phyloP scores from a whole-genome alignment of 495 filamentous ascomycete genomes.

The Aspergillus panamensis region DNA sequence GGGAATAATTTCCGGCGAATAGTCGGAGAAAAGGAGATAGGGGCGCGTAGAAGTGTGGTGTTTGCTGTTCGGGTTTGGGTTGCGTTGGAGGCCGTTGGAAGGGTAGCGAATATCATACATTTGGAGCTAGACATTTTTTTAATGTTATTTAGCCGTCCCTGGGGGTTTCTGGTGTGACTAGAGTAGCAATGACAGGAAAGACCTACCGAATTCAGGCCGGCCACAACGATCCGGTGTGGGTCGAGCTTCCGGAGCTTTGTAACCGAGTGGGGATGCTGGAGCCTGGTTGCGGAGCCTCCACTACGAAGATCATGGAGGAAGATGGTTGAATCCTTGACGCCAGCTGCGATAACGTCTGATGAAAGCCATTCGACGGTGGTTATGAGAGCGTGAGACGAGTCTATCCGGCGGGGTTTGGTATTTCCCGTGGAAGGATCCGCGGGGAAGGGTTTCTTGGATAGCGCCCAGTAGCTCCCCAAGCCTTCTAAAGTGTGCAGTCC shows the following conservation, averaged over 20 bases:
- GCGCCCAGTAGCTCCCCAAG: slow-evolving; percentile 28
- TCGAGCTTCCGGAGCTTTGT: slow-evolving; percentile 39
- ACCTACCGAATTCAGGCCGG: slow-evolving; percentile 37
- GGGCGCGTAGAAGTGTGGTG: slow-evolving; percentile 33
- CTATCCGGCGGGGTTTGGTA: slow-evolving; percentile 20
- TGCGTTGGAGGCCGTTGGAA: slow-evolving; percentile 28
- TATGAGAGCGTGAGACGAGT: slow-evolving; percentile 34
- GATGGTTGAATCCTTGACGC: slow-evolving; percentile 35
- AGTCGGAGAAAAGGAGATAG: slow-evolving; percentile 37
- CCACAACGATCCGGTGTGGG: slow-evolving; percentile 35
- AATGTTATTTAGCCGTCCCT: too few relatives aligned
- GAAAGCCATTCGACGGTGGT: slow-evolving; percentile 43
- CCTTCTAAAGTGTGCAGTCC: slow-evolving; percentile 39
- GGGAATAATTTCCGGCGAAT: slow-evolving; percentile 24
- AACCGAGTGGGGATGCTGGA: slow-evolving; percentile 37
- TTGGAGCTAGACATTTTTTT: slow-evolving; percentile 28
- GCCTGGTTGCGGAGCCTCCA: slow-evolving; percentile 29
- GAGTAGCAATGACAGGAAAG: neutral
- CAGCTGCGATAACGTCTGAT: slow-evolving; percentile 34
- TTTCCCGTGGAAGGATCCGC: slow-evolving; percentile 18
- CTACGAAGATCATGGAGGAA: slow-evolving; percentile 40
- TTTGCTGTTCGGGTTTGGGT: slow-evolving; percentile 26
- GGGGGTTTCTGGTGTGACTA: neutral
- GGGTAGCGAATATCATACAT: slow-evolving; percentile 47
- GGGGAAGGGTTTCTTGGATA: slow-evolving; percentile 33